A percentile compares a stretch with the other conserved stretches of the same genome.
These are phyloP conservation scores for Nitzschia putrida DNA, from an alignment of 108 stramenopile species.

Conservation along the genomic window DNA sequence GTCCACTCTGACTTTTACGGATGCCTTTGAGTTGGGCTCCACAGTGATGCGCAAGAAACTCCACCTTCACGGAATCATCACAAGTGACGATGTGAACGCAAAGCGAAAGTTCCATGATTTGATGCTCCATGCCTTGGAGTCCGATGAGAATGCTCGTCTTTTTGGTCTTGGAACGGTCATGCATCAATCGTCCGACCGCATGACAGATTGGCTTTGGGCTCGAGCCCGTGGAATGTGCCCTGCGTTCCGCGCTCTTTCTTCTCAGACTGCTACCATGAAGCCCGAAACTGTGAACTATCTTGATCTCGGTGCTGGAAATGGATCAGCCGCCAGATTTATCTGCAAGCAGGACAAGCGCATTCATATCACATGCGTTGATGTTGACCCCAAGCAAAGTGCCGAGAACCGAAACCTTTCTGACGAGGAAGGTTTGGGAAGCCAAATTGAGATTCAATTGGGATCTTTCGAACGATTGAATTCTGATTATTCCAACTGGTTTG, in stretches of 20 bases:
- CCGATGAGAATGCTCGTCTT: slow-evolving; percentile 31
- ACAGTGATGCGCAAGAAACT: slow-evolving; percentile 32
- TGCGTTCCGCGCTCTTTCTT: slow-evolving; percentile 18
- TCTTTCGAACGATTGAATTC: slow-evolving; percentile 41
- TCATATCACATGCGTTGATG: slow-evolving; percentile 45
- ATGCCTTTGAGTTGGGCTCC: slow-evolving; percentile 27
- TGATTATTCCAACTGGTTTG: slow-evolving; percentile 46
- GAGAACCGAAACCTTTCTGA: slow-evolving; percentile 31
- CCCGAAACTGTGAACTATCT: slow-evolving; percentile 17
- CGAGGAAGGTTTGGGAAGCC: slow-evolving; percentile 38
- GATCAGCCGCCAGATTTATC: slow-evolving; percentile 34
- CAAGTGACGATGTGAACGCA: slow-evolving; percentile 19
- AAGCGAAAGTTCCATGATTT: slow-evolving; percentile 34
- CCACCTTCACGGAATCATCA: slow-evolving; percentile 42
- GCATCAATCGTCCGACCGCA: slow-evolving; percentile 36
- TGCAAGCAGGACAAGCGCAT: slow-evolving; percentile 37
- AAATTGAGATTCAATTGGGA: slow-evolving; percentile 39
- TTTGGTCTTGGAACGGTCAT: slow-evolving; percentile 34
- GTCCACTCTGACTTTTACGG: slow-evolving; percentile 18
- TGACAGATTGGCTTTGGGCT: slow-evolving; percentile 36
- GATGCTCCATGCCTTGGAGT: slow-evolving; percentile 24
- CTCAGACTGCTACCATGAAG: slow-evolving; percentile 6
- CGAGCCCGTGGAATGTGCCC: slow-evolving; percentile 30
- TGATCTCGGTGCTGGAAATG: slow-evolving; percentile 37
- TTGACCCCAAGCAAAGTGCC: slow-evolving; percentile 47